Conservation (phyloP, 2,329 filamentous ascomycete genomes). For the Sporothrix humicola region DNA sequence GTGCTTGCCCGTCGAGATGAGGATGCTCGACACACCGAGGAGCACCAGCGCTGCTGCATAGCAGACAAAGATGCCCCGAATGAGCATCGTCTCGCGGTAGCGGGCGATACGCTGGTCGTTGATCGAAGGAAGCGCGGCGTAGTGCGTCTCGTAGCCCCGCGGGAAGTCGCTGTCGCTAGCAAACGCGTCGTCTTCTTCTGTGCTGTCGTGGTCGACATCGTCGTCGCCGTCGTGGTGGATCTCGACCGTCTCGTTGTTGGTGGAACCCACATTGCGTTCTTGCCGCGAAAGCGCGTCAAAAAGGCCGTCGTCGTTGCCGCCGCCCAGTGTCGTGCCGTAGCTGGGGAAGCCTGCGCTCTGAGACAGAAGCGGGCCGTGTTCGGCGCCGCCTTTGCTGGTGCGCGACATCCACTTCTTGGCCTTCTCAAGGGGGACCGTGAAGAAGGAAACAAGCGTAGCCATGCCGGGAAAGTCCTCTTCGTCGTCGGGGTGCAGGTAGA, state of each 20-base stretch:
- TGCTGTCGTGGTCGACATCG: slow-evolving; percentile 45
- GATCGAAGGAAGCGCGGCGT: slow-evolving; percentile 59
- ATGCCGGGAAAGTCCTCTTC: slow-evolving; percentile 66
- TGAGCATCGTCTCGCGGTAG: slow-evolving; percentile 62
- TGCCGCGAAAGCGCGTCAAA: slow-evolving; percentile 13
- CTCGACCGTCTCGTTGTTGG: slow-evolving; percentile 1
- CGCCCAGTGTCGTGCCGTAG: slow-evolving; percentile 36
- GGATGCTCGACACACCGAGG: slow-evolving; percentile 66
- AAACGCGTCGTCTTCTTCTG: slow-evolving; percentile 50
- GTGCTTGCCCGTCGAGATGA: slow-evolving; percentile 71
- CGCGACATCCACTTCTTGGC: slow-evolving; percentile 57
- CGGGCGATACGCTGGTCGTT: slow-evolving; percentile 56
- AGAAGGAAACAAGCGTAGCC: slow-evolving; percentile 60
- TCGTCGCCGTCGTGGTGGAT: slow-evolving; percentile 34
- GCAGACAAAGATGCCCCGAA: slow-evolving; percentile 58
- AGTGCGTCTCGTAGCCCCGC: slow-evolving; percentile 59
- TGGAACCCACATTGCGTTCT: neutral
- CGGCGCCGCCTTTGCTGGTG: neutral
- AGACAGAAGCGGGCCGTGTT: slow-evolving; percentile 44
- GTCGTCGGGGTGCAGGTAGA: slow-evolving; percentile 75
- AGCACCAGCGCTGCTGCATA: slow-evolving; percentile 67
- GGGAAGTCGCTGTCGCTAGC: slow-evolving; percentile 53
- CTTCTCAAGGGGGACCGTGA: slow-evolving; percentile 57
- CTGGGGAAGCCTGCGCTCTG: slow-evolving; percentile 21
- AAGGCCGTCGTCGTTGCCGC: neutral